Evolutionary conservation across 2,329 filamentous ascomycete genomes (phyloP).

Genomic region (Penicillium sp.): DNA sequence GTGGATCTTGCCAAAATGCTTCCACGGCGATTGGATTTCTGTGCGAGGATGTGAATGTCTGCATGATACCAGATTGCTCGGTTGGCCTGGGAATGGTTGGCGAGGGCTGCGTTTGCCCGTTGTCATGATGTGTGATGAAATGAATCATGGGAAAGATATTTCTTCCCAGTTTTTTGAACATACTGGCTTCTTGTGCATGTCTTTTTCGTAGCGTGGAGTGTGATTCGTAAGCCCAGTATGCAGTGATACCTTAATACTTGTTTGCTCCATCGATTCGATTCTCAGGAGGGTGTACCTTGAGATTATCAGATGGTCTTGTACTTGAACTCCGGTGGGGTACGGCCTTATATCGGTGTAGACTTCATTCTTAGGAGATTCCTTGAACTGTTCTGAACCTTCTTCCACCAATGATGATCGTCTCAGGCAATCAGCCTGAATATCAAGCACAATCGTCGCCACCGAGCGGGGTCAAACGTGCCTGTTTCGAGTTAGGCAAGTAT

Average conservation of each 20-base stretch:
- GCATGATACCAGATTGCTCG: conserved; percentile 21
- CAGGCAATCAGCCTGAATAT: background rate
- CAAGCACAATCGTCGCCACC: background rate
- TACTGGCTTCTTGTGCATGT: background rate
- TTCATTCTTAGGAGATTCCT: background rate
- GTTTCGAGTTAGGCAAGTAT: background rate
- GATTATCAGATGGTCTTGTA: background rate
- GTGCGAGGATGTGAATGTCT: conserved; percentile 13
- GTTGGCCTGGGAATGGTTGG: conserved; percentile 3
- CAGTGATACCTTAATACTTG: background rate
- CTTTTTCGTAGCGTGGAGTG: background rate
- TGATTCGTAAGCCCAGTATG: too few species aligned
- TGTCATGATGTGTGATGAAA: conserved; percentile 24
- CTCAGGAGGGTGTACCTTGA: background rate
- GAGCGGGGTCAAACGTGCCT: too few species aligned
- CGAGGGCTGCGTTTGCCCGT: conserved; percentile 1
- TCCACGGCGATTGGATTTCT: conserved; percentile 11
- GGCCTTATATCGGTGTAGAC: background rate
- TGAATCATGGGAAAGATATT: conserved; percentile 1
- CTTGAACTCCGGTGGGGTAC: background rate
- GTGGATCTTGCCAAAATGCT: conserved; percentile 7
- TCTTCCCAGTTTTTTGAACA: background rate
- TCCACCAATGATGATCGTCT: conserved; percentile 1
- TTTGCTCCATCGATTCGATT: background rate
- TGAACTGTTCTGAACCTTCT: background rate